Percentiles rank a stretch among this genome's conserved stretches.
These are phyloP conservation scores for Neopestalotiopsis sp. DNA, from an alignment of 2,329 filamentous ascomycete species.

Conservation along the genomic window DNA sequence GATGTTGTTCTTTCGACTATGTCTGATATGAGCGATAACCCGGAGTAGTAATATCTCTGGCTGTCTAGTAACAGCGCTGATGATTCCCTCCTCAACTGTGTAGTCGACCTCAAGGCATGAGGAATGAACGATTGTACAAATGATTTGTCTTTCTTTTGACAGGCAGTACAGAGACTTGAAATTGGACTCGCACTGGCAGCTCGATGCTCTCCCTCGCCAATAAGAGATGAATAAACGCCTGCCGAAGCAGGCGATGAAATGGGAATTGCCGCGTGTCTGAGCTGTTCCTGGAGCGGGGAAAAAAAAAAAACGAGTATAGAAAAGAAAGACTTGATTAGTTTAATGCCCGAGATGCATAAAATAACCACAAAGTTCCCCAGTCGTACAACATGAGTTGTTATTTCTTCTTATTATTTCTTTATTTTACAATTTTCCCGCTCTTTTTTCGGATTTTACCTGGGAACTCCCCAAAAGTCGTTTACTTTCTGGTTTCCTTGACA, in stretches of 20 bases:
- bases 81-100: slow-evolving; percentile 9
- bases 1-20: neutral
- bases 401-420: neutral
- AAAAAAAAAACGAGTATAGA: neutral
- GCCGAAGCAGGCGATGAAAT: neutral
- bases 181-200: too few relatives aligned
- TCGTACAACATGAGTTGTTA: neutral
- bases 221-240: neutral
- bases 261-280: neutral
- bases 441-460: neutral
- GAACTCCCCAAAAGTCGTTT: neutral
- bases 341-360: neutral
- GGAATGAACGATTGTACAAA: neutral
- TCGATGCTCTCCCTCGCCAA: too few relatives aligned
- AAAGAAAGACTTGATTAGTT: neutral
- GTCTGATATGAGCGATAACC: neutral
- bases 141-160: neutral
- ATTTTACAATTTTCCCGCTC: neutral
- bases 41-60: slow-evolving; percentile 18
- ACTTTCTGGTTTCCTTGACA: neutral
- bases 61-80: slow-evolving; percentile 41
- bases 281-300: neutral
- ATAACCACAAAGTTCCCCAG: neutral
- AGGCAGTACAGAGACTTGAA: neutral
- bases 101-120: neutral